A percentile compares a stretch with the other conserved stretches of the same genome.
phyloP scores from a whole-genome alignment of 2,329 filamentous ascomycete species.

The Colletotrichum melonis region DNA sequence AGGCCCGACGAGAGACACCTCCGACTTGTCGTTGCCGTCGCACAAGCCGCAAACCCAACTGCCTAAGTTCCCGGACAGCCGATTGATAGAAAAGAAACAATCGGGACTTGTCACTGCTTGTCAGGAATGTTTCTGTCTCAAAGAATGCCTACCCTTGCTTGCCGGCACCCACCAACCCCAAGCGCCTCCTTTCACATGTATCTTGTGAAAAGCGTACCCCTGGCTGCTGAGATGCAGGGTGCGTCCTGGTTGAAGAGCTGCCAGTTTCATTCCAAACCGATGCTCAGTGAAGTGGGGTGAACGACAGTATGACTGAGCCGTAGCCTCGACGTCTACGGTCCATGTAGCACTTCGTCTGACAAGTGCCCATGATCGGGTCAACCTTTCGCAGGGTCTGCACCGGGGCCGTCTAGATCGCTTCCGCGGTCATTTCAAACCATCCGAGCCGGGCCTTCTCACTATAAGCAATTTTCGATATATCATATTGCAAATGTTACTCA shows the following conservation, averaged over 20 bases:
- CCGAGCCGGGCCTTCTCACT: neutral
- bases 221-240: slow-evolving; percentile 9
- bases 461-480: slow-evolving; percentile 19
- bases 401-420: slow-evolving; percentile 15
- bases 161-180: slow-evolving; percentile 19
- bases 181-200: slow-evolving; percentile 30
- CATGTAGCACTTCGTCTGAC: slow-evolving; percentile 33
- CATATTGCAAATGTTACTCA: slow-evolving; percentile 15
- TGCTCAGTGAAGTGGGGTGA: neutral
- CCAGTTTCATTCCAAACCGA: slow-evolving; percentile 7
- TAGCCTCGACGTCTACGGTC: slow-evolving; percentile 21
- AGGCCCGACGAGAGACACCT: slow-evolving; percentile 28
- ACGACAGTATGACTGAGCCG: slow-evolving; percentile 14
- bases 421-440: slow-evolving; percentile 36
- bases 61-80: neutral
- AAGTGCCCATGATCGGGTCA: neutral
- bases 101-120: slow-evolving; percentile 24
- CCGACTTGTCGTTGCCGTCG: slow-evolving; percentile 10
- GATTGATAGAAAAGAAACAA: slow-evolving; percentile 25
- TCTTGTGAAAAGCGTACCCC: slow-evolving; percentile 7
- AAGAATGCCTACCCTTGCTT: slow-evolving; percentile 25
- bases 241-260: slow-evolving; percentile 14
- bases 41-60: neutral
- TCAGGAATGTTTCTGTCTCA: slow-evolving; percentile 24
- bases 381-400: neutral